Evolutionary conservation across 1,139 yeast species (phyloP), one percentile per base, ranked within the genome.

Genomic region (Candida buenavistaensis): DNA sequence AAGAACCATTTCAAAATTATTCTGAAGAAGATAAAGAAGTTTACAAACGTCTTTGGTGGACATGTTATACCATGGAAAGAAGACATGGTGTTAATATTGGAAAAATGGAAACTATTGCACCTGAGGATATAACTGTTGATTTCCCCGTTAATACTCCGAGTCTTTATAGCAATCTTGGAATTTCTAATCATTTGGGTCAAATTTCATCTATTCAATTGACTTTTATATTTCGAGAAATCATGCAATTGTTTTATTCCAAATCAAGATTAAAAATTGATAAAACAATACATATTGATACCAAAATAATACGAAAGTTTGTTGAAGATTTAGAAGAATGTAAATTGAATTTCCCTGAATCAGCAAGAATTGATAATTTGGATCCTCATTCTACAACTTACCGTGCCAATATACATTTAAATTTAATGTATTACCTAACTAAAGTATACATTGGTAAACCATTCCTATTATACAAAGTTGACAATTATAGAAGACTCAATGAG

Each of bases 391-490:
- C 29, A 14, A 9, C 31, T 12, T 49, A 39, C 23, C 29, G 54
- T 19, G 52, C 39, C 9, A 41, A 46, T 28, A 38, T 39, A 11
- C 54, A 49, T 41, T 40, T 49, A 14, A 46, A 43, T 28, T 37
- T 48, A 11, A 38, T 42, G 17, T 48, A 45, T 29, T 48, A 44
- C 28, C 35, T 49, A 23, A 51, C 50, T 10, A 48, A 47, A 23
- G 46, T 49, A 4, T 49, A 49, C 26, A 37, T 49, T 26, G 51
- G 54, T 5, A 49, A 49, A 16, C 52, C 54, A 13, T 48, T 49
- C 33, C 33, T 49, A n/a, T 32, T 48, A 19, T 49, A 46, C 28
- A 45, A 48, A 22, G 48, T 49, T 17, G 53, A 47, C 19, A 47
- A 48, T 23, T 38, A 38, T 25, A 30, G 37, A 20, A 25, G 37